Conservation (phyloP, 2,329 filamentous ascomycete genomes). For the Cordyceps militaris region DNA sequence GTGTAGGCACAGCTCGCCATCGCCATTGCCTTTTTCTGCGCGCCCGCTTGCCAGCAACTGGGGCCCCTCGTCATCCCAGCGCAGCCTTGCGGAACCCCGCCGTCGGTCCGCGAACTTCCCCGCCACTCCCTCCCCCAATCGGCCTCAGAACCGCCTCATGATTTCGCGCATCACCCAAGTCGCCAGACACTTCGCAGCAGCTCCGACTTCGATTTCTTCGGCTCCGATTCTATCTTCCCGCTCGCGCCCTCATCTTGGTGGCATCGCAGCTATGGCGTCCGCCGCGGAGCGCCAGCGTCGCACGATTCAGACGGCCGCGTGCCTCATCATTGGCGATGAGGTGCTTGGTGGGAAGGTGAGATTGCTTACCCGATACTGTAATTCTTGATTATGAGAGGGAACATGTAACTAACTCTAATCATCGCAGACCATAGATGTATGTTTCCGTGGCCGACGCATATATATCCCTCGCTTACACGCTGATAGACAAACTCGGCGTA, state of each 20-base stretch:
- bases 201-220: conserved; percentile 27
- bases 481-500: conserved; percentile 56
- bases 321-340: conserved; percentile 94
- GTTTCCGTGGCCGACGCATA: conserved; percentile 16
- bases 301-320: conserved; percentile 82
- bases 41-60: not conserved
- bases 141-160: conserved; percentile 44
- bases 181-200: conserved; percentile 55
- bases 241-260: conserved; percentile 17
- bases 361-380: conserved; percentile 16
- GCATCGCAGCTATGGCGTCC: conserved; percentile 36
- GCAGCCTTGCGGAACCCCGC: not conserved
- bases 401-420: not conserved
- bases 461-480: conserved; percentile 17
- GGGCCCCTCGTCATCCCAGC: not conserved
- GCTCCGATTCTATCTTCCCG: not conserved
- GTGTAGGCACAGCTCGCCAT: not conserved
- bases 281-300: conserved; percentile 50
- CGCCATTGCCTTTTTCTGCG: not conserved
- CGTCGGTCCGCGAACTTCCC: not conserved
- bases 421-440: conserved; percentile 33
- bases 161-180: conserved; percentile 69
- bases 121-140: no score
- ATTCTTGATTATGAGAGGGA: not conserved
- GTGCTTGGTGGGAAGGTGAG: conserved; percentile 81